Evolutionary conservation across 2,329 filamentous ascomycete species (phyloP), one percentile per base, ranked within the genome.

Genomic region (Pyrenophora tritici-repentis): DNA sequence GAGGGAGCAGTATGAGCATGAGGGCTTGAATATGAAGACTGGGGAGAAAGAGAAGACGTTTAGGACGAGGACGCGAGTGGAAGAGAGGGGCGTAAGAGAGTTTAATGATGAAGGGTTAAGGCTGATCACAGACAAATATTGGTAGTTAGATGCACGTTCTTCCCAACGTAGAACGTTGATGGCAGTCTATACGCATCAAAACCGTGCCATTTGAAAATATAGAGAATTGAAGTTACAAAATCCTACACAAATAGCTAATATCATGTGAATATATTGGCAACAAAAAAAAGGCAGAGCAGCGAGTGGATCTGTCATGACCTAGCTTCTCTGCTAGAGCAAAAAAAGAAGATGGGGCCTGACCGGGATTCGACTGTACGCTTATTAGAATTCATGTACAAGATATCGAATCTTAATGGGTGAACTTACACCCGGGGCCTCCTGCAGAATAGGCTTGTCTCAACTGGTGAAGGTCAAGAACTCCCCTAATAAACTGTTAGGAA

Each of bases 341-440:
- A 56, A 56, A 58, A 56, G 37, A 43, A 58, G 50, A 53, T 53
- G 47, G 62, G 65, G 63, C 59, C 58, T 62, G 54, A 58, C 65
- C 63, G 63, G 58, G 65, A 63, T 61, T 67, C 57, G 63, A 67
- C 58, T 61, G 34, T 35, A 38, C 40, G 48, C 42, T 39, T 42
- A 33, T 61, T 61, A 61, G 58, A 43, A 35, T 20, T 37, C 32
- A 5, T 6, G 37, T 47, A 4, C 31, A 1, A 12, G n/a, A 4
- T 29, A 4, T 29, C 45, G 56, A 61, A 57, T 35, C 58, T 42
- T 26, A 20, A 40, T 55, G 58, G 47, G 29, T 61, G 58, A 54
- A 51, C 58, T 59, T 61, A 61, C 58, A 66, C 62, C 59, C 63
- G 65, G 63, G 63, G 57, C 63, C 65, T 65, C 62, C 56, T 62